A percentile compares a stretch with the other conserved stretches of the same genome.
phyloP scores from a whole-genome alignment of 176 grass and related monocot species.

The Bolboschoenus planiculmis region DNA sequence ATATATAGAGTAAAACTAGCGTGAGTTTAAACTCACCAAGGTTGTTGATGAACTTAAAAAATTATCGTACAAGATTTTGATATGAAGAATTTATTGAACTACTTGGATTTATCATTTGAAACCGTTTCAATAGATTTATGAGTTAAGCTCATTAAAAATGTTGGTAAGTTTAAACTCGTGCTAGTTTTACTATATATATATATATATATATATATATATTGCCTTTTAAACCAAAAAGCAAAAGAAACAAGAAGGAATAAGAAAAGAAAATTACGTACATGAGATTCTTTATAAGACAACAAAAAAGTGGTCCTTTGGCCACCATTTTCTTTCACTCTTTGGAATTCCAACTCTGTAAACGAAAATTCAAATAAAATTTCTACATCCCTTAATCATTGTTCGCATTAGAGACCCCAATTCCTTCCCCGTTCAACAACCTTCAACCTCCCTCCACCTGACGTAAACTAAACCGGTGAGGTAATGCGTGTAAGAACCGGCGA shows the following conservation, averaged over 20 bases:
- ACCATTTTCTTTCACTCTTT: neutral
- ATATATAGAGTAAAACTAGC: too few species aligned
- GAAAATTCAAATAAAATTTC: slow-evolving; percentile 15
- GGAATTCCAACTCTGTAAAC: neutral
- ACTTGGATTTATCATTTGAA: too few species aligned
- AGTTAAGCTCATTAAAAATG: too few species aligned
- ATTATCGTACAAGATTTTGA: too few species aligned
- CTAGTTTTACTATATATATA: too few species aligned
- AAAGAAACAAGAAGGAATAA: neutral
- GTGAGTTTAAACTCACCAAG: too few species aligned
- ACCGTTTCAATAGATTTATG: too few species aligned
- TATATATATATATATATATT: too few species aligned
- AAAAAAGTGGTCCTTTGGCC: neutral
- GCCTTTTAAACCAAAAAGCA: neutral
- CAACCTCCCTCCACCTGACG: slow-evolving; percentile 62
- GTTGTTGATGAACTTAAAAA: too few species aligned
- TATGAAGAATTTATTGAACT: too few species aligned
- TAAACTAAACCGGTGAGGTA: slow-evolving; percentile 60
- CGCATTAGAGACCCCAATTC: neutral
- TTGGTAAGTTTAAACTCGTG: too few species aligned
- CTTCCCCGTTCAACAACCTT: slow-evolving; percentile 28
- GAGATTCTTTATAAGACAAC: neutral
- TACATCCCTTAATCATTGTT: slow-evolving; percentile 4
- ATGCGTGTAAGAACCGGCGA: slow-evolving; percentile 66
- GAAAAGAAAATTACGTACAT: neutral